A percentile compares a stretch with the other conserved stretches of the same genome.
Conservation (phyloP, 441 rosid species). For the Brassica hybrid region DNA sequence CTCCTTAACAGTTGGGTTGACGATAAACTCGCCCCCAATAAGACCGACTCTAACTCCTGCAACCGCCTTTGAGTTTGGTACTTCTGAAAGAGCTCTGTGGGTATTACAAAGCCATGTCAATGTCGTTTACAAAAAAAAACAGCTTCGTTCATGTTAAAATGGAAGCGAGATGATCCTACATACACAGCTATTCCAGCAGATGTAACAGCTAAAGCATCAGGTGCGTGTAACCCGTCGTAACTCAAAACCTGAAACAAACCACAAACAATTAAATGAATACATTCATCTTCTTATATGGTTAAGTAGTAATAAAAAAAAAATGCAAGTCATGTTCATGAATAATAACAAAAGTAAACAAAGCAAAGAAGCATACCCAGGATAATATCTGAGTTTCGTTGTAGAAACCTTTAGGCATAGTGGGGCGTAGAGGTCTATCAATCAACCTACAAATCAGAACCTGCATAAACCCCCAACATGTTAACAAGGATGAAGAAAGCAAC, state of each 20-base stretch:
- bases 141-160: constrained; percentile 10
- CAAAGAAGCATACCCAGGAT: constrained; percentile 73
- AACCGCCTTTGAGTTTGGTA: constrained; percentile 74
- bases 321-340: constrained; percentile 4
- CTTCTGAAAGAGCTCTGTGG: constrained; percentile 95
- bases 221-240: constrained; percentile 89
- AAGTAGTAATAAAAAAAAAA: neutral
- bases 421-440: constrained; percentile 97
- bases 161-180: constrained; percentile 39
- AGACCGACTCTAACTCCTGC: constrained; percentile 96
- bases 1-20: constrained; percentile 92
- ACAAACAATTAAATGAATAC: constrained; percentile 29
- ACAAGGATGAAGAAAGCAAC: constrained; percentile 3
- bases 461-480: constrained; percentile 14
- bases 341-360: neutral
- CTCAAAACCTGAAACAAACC: constrained; percentile 86
- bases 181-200: constrained; percentile 99
- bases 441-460: constrained; percentile 95
- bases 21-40: constrained; percentile 71
- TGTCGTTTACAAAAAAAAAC: constrained; percentile 13
- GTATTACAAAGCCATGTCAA: constrained; percentile 38
- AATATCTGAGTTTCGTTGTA: constrained; percentile 95
- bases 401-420: constrained; percentile 96
- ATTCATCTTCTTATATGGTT: constrained; percentile 1
- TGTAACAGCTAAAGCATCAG: constrained; percentile 93